phyloP scores from a whole-genome alignment of 2,329 filamentous ascomycete species.

The Apiospora koreana region DNA sequence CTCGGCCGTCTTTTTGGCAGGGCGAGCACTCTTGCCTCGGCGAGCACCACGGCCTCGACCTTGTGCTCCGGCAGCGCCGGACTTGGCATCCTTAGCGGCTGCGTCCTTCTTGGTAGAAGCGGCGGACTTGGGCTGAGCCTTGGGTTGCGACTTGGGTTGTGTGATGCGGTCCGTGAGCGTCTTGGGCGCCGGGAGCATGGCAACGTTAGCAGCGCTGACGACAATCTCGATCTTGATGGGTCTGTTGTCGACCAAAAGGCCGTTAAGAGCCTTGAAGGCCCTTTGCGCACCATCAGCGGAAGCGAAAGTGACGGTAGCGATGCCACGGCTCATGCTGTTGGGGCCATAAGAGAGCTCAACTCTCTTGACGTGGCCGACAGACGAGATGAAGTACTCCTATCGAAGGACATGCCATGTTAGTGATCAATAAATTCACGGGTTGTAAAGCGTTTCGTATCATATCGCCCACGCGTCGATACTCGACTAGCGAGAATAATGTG shows the following conservation, averaged over 20 bases:
- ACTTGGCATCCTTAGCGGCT: slow-evolving; percentile 43
- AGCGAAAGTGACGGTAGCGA: slow-evolving; percentile 85
- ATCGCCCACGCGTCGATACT: slow-evolving; percentile 9
- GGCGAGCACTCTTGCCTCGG: slow-evolving; percentile 60
- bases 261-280: slow-evolving; percentile 82
- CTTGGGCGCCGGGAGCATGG: slow-evolving; percentile 67
- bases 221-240: slow-evolving; percentile 97
- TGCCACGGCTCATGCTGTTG: slow-evolving; percentile 86
- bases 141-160: slow-evolving; percentile 69
- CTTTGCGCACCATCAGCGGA: slow-evolving; percentile 80
- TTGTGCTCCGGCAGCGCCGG: slow-evolving; percentile 46
- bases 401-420: slow-evolving; percentile 65
- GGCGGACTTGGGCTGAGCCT: slow-evolving; percentile 80
- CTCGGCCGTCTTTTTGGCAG: slow-evolving; percentile 85
- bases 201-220: slow-evolving; percentile 72
- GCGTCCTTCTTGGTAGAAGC: slow-evolving; percentile 67
- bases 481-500: neutral
- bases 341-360: slow-evolving; percentile 92
- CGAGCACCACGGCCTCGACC: slow-evolving; percentile 48
- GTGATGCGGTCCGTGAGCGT: slow-evolving; percentile 81
- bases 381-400: slow-evolving; percentile 95
- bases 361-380: slow-evolving; percentile 87
- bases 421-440: slow-evolving; percentile 48
- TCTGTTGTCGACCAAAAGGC: slow-evolving; percentile 83
- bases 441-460: slow-evolving; percentile 29